Evolutionary conservation across 306 rosid species (phyloP), one percentile per base, ranked within the genome.

Genomic region (Bauhinia variegata): DNA sequence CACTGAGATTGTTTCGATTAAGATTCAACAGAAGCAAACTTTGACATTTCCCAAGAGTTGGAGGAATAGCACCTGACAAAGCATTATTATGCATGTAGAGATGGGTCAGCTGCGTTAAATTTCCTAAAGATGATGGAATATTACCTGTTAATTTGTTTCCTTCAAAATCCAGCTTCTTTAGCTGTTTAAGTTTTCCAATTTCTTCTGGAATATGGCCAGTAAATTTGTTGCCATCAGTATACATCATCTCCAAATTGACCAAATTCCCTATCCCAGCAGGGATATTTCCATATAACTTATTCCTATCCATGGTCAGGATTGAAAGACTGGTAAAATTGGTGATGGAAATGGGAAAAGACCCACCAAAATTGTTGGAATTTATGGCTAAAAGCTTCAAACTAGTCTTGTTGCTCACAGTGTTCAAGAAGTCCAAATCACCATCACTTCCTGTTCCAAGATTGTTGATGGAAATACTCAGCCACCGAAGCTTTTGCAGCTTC

Each of bases 231-330:
- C 48, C 7, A 12, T 55, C 38, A 23, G 65, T 7, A 1, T 1
- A 31, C 41, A 74, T 12, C 31, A 34, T 30, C 13, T 32, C n/a
- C 56, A 60, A 61, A 38, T 23, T 60, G 10, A 38, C 52, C 6
- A 71, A 68, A 12, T 60, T 71, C 11, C 8, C 68, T 34, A 65
- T 14, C 6, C 34, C 61, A 1, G 16, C 0, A 47, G 61, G 72
- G 36, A 73, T 65, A 17, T 12, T 55, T 19, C 78, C 72, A 47
- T 11, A 30, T 14, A 73, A 48, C 7, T 57, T 32, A 36, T 73
- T 73, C 11, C 47, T 15, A 16, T 36, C 9, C 9, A 36, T 36
- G 9, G 9, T 36, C 9, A 36, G 5, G 28, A 23, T 23, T 23
- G 28, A 23, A 1, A 23, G 28, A 23, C 28, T 23, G 2, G 28